These are phyloP conservation scores for Calonectria pseudoturangicola DNA, from an alignment of 2,329 filamentous ascomycete genomes.

Conservation along the genomic window DNA sequence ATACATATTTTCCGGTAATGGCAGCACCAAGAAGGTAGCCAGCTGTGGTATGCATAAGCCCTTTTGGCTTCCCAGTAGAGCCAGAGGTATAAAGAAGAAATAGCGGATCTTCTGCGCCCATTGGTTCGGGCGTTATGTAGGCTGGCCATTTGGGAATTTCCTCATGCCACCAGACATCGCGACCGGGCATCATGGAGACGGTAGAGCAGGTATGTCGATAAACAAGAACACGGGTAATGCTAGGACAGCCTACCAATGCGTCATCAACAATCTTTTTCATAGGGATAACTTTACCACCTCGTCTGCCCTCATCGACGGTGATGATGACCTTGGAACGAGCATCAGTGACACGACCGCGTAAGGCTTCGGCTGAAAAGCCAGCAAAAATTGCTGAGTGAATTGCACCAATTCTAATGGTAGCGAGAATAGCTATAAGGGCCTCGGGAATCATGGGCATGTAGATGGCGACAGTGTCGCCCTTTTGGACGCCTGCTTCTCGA, in stretches of 20 bases:
- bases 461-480: background rate
- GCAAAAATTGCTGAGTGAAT: conserved; percentile 1
- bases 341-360: background rate
- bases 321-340: background rate
- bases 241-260: background rate
- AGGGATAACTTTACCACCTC: background rate
- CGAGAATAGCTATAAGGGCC: background rate
- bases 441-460: conserved; percentile 4
- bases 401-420: background rate
- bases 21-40: background rate
- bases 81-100: background rate
- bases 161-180: background rate
- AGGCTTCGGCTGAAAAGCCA: background rate
- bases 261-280: conserved; percentile 6
- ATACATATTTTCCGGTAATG: background rate
- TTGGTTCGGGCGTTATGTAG: conserved; percentile 1
- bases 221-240: background rate
- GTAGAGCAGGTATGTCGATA: background rate
- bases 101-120: background rate
- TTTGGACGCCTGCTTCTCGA: background rate
- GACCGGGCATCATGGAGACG: background rate
- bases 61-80: background rate
- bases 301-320: background rate
- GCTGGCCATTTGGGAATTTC: background rate
- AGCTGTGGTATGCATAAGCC: conserved; percentile 1